phyloP scores from a whole-genome alignment of 1,139 yeast genomes.

The Saccharomycopsis phalli region DNA sequence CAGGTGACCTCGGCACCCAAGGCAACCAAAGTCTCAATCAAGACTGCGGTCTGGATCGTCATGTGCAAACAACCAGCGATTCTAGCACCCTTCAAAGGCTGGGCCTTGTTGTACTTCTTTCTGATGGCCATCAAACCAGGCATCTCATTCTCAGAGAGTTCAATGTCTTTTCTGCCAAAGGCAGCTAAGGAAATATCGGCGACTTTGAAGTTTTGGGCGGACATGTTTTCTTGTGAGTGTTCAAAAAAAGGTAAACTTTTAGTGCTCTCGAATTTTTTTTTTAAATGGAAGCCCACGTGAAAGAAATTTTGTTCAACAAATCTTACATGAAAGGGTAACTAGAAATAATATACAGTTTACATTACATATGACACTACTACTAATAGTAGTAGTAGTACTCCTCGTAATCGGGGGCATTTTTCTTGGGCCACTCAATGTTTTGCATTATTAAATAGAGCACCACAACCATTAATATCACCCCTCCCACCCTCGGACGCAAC shows the following conservation, averaged over 20 bases:
- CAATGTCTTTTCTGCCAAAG: slow-evolving; percentile 99
- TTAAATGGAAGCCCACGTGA: too few species aligned
- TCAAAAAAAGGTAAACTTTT: neutral
- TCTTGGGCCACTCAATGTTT: too few species aligned
- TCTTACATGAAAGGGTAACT: too few species aligned
- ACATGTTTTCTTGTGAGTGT: slow-evolving; percentile 30
- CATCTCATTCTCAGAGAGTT: slow-evolving; percentile 99
- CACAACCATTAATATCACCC: too few species aligned
- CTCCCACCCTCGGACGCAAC: too few species aligned
- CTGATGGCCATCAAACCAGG: slow-evolving; percentile 99
- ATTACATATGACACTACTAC: neutral
- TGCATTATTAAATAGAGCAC: too few species aligned
- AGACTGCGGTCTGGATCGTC: slow-evolving; percentile 99
- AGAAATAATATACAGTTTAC: neutral
- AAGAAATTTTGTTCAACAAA: too few species aligned
- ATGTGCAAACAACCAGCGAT: slow-evolving; percentile 99
- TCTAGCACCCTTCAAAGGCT: slow-evolving; percentile 98
- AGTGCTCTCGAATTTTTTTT: too few species aligned
- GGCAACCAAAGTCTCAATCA: slow-evolving; percentile 94
- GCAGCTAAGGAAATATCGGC: slow-evolving; percentile 99
- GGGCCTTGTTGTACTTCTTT: slow-evolving; percentile 81
- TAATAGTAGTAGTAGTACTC: neutral
- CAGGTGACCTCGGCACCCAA: slow-evolving; percentile 99
- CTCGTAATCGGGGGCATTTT: too few species aligned
- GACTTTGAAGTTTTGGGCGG: slow-evolving; percentile 79